A percentile compares a stretch with the other conserved stretches of the same genome.
phyloP scores from a whole-genome alignment of 129 eudicot species.

The Arctium minus region DNA sequence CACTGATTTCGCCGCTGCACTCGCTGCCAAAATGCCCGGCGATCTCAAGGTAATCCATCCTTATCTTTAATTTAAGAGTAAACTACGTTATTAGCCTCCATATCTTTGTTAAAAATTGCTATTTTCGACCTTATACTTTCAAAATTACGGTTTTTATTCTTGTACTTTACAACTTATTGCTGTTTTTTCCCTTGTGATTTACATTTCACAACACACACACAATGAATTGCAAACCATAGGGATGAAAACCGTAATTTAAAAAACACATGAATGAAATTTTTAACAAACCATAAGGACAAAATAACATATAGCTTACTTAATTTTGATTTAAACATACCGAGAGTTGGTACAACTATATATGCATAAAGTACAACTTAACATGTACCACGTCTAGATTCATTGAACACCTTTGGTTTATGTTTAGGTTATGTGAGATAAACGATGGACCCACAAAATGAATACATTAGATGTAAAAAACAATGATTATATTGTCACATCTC shows the following conservation, averaged over 20 bases:
- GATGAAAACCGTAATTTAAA: neutral
- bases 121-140: no score
- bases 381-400: slow-evolving; percentile 26
- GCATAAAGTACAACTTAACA: neutral
- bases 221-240: no score
- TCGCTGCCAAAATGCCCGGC: slow-evolving; percentile 84
- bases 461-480: slow-evolving; percentile 1
- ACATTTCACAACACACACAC: no score
- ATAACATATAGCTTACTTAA: no score
- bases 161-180: no score
- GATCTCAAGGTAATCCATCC: slow-evolving; percentile 63
- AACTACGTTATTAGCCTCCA: no score
- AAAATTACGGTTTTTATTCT: no score
- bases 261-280: no score
- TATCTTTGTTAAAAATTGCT: no score
- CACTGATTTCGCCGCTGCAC: slow-evolving; percentile 78
- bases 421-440: neutral
- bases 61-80: neutral
- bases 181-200: no score
- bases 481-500: slow-evolving; percentile 11
- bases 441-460: slow-evolving; percentile 19
- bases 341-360: neutral
- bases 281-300: no score
- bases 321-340: neutral
- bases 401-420: slow-evolving; percentile 10